A percentile compares a stretch with the other conserved stretches of the same genome.
These are phyloP conservation scores for Mercurialis annua DNA, from an alignment of 345 rosid genomes.

Conservation along the genomic window DNA sequence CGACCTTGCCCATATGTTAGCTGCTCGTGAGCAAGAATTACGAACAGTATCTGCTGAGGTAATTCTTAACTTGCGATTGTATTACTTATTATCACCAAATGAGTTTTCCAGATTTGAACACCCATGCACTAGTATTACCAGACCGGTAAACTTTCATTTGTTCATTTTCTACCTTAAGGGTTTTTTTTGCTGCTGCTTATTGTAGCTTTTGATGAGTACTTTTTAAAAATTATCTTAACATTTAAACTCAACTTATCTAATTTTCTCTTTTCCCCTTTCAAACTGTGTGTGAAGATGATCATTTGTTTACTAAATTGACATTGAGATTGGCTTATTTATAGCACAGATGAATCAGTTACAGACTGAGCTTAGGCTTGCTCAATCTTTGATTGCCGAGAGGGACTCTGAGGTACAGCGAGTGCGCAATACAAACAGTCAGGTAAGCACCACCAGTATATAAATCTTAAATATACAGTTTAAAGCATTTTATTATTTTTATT, in stretches of 20 bases:
- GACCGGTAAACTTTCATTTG: neutral
- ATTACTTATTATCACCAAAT: neutral
- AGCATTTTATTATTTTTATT: neutral
- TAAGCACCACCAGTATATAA: slow-evolving; percentile 16
- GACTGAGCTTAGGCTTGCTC: slow-evolving; percentile 86
- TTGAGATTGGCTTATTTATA: slow-evolving; percentile 12
- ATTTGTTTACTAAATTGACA: neutral
- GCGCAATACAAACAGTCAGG: slow-evolving; percentile 79
- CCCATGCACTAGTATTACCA: neutral
- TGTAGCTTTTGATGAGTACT: neutral
- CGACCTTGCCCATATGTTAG: slow-evolving; percentile 89
- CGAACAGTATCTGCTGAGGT: slow-evolving; percentile 94
- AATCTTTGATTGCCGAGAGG: slow-evolving; percentile 82
- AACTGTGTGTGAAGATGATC: neutral
- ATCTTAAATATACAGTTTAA: neutral
- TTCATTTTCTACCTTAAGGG: neutral
- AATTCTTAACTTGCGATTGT: slow-evolving; percentile 8
- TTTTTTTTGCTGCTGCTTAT: neutral
- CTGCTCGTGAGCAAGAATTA: slow-evolving; percentile 92
- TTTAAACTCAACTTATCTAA: neutral
- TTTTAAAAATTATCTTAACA: neutral
- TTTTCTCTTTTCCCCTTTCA: neutral
- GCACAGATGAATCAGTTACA: slow-evolving; percentile 85
- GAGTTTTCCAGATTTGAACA: neutral
- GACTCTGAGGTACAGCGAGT: slow-evolving; percentile 78